phyloP scores from a whole-genome alignment of 208 protist genomes.

The Acanthamoeba sp. region DNA sequence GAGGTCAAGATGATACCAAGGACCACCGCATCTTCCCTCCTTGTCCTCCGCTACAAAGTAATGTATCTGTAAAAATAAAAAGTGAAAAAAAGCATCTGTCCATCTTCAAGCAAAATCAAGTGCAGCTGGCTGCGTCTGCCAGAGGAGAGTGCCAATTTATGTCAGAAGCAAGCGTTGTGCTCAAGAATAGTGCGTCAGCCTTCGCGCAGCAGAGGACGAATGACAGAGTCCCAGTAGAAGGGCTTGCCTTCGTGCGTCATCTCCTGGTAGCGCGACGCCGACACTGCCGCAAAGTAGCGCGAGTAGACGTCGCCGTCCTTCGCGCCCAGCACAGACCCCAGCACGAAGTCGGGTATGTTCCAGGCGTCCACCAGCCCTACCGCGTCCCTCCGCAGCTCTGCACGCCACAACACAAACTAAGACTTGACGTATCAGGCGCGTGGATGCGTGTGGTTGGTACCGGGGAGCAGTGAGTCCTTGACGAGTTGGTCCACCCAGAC shows the following conservation, averaged over 20 bases:
- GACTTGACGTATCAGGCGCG: not conserved
- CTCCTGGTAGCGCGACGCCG: not conserved
- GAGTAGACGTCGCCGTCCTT: slow-evolving; percentile 68
- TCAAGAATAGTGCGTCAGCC: too few relatives aligned
- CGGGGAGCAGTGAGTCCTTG: not conserved
- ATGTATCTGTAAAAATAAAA: slow-evolving; percentile 49
- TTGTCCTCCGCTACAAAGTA: not conserved
- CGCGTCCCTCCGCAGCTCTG: slow-evolving; percentile 52
- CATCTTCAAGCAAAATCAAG: too few relatives aligned
- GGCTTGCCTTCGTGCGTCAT: not conserved
- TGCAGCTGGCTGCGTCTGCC: too few relatives aligned
- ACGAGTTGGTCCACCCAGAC: slow-evolving; percentile 9
- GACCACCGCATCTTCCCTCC: slow-evolving; percentile 11
- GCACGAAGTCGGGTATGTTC: slow-evolving; percentile 70
- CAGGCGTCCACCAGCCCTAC: slow-evolving; percentile 47
- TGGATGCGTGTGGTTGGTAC: not conserved
- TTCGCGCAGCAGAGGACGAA: not conserved
- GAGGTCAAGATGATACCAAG: not conserved
- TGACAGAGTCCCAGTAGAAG: slow-evolving; percentile 24
- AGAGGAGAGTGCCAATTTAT: too few relatives aligned
- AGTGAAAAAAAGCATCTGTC: not conserved
- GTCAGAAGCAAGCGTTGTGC: too few relatives aligned
- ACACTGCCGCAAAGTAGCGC: slow-evolving; percentile 27
- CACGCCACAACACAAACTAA: not conserved
- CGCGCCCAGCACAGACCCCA: slow-evolving; percentile 21